Evolutionary conservation across 306 rosid genomes (phyloP).

Genomic region (Rosa multiflora): DNA sequence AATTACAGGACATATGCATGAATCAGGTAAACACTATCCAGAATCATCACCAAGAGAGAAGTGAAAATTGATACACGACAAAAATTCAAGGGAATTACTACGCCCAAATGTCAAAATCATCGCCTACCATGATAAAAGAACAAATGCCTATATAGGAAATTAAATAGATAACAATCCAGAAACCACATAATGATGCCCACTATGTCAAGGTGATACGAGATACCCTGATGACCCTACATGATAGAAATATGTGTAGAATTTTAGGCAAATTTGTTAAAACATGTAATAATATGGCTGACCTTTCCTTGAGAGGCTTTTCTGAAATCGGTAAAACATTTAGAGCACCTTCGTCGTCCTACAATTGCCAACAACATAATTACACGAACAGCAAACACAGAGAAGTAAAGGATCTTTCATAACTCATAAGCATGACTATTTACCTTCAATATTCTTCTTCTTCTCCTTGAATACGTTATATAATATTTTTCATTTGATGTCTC

Average conservation of each 20-base stretch:
- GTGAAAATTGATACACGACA: background rate
- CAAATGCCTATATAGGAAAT: background rate
- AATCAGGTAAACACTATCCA: background rate
- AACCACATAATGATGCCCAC: background rate
- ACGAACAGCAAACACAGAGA: conserved; percentile 13
- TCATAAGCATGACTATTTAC: conserved; percentile 21
- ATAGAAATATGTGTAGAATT: background rate
- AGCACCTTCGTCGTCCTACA: conserved; percentile 11
- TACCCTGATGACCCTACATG: background rate
- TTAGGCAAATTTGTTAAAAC: background rate
- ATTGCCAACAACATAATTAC: conserved; percentile 4
- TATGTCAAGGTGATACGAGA: background rate
- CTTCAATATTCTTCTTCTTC: conserved; percentile 27
- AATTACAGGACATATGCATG: background rate
- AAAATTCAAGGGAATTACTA: background rate
- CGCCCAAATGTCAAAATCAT: background rate
- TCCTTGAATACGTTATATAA: conserved; percentile 26
- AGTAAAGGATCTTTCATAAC: conserved; percentile 35
- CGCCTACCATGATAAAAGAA: background rate
- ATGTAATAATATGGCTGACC: conserved; percentile 8
- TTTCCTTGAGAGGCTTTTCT: background rate
- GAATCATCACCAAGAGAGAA: background rate
- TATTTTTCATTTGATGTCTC: conserved; percentile 12
- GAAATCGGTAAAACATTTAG: background rate
- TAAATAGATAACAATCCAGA: background rate